Base-by-base conservation (phyloP, 768 basidiomycete species). In the Suillus spraguei region DNA sequence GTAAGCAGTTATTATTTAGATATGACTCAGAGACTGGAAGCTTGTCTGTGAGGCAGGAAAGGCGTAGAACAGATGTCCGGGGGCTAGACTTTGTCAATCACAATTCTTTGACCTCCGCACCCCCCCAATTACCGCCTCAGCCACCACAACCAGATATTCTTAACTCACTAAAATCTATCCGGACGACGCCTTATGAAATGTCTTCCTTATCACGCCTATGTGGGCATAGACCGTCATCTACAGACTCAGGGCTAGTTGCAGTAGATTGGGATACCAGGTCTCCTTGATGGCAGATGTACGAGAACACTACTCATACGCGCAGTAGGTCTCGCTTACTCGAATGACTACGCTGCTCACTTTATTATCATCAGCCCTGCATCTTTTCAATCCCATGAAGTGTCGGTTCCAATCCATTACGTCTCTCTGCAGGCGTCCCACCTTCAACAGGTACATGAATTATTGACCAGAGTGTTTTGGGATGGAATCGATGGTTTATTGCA, bases 261-360 rank as follows among this genome's bases (percentile, higher is more conserved):
- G 78, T 87, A 32, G 91, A 93, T 72, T 93, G 90, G 91, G 87
- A 90, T 70, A 86, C 83, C 4, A 77, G 76, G 46, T 75, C 90
- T 4, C 86, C 89, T 81, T 94, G 50, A 90, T 93, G 89, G 71
- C 74, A 38, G 91, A 94, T 66, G 81, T 94, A 47, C 80, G 83
- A 58, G 84, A 83, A 3, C 92, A 94, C 76, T 83, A 87, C 68
- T 68, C 71, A 2, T 74, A 90, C 28, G 76, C 83, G 39, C 86
- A 89, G 92, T 92, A 67, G 63, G 87, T 73, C 22, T 60, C 53
- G 59, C 36, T 33, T 47, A 47, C 50, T 32, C 50, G 35, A 22
- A 56, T 53, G 7, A 28, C 16, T 24, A 32, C n/a, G 20, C 10
- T 53, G 8, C 47, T 70, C 17, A 66, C 42, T 14, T 61, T 14